phyloP scores from a whole-genome alignment of 495 filamentous ascomycete genomes.

The Neurospora sp. region DNA sequence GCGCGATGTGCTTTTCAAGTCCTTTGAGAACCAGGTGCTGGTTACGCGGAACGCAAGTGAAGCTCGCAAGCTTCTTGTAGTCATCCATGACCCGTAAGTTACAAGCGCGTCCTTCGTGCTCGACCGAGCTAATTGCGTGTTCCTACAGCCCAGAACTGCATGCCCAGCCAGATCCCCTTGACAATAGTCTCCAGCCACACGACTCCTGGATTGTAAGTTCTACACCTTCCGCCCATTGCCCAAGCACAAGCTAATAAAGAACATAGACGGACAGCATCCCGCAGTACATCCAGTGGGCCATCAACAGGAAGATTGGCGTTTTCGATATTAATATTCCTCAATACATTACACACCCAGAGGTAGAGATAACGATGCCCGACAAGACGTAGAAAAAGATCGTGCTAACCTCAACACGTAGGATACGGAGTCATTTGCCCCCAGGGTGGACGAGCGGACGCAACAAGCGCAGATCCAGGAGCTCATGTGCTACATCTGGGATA shows the following conservation, averaged over 20 bases:
- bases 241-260: constrained; percentile 27
- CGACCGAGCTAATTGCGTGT: constrained; percentile 9
- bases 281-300: constrained; percentile 75
- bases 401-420: constrained; percentile 9
- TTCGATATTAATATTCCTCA: constrained; percentile 86
- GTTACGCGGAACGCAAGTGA: constrained; percentile 47
- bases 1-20: constrained; percentile 56
- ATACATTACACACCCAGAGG: constrained; percentile 48
- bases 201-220: constrained; percentile 74
- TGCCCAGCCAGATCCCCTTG: constrained; percentile 54
- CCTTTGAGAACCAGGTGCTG: constrained; percentile 82
- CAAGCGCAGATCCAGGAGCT: constrained; percentile 60
- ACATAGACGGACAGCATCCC: constrained; percentile 63
- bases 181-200: constrained; percentile 65
- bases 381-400: background rate
- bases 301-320: constrained; percentile 61
- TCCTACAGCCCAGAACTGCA: constrained; percentile 55
- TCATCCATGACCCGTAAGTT: constrained; percentile 75
- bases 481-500: constrained; percentile 89
- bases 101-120: background rate
- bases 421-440: constrained; percentile 25
- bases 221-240: background rate
- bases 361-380: constrained; percentile 13
- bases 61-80: constrained; percentile 50
- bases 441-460: constrained; percentile 22